These are phyloP conservation scores for Hypoxylon sp. DNA, from an alignment of 2,329 filamentous ascomycete genomes.

Conservation along the genomic window DNA sequence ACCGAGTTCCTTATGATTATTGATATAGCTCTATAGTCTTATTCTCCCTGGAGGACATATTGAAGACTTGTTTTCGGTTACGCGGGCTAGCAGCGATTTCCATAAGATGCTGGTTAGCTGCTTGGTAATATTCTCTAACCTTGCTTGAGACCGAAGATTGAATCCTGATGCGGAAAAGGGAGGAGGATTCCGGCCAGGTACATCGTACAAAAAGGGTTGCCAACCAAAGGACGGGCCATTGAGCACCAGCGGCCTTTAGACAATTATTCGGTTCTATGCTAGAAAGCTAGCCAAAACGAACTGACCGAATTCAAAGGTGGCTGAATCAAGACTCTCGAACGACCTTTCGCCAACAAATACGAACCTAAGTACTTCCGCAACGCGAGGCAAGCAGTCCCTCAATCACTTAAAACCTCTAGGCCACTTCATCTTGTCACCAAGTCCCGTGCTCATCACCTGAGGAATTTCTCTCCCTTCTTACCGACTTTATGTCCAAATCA, in stretches of 20 bases:
- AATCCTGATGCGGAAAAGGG: too few species aligned
- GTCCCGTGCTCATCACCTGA: too few species aligned
- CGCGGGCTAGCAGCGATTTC: background rate
- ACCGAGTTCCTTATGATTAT: background rate
- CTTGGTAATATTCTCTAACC: background rate
- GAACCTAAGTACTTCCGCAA: background rate
- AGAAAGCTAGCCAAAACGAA: background rate
- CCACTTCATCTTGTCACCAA: too few species aligned
- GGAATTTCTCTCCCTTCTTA: too few species aligned
- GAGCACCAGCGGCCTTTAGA: background rate
- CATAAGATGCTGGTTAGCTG: background rate
- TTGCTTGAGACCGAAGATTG: background rate
- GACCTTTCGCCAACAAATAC: background rate
- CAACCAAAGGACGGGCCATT: background rate
- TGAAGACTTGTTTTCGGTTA: background rate
- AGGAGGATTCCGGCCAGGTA: too few species aligned
- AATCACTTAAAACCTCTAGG: too few species aligned
- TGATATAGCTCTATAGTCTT: background rate
- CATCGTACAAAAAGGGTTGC: background rate
- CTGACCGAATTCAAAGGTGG: background rate
- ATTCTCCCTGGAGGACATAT: background rate
- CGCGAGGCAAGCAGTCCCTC: background rate
- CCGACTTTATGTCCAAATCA: background rate
- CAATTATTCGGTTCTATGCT: background rate
- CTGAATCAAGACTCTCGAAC: background rate